Evolutionary conservation across 225 moss, liverwort and hornwort genomes (phyloP).

Genomic region (Straminergon stramineum): DNA sequence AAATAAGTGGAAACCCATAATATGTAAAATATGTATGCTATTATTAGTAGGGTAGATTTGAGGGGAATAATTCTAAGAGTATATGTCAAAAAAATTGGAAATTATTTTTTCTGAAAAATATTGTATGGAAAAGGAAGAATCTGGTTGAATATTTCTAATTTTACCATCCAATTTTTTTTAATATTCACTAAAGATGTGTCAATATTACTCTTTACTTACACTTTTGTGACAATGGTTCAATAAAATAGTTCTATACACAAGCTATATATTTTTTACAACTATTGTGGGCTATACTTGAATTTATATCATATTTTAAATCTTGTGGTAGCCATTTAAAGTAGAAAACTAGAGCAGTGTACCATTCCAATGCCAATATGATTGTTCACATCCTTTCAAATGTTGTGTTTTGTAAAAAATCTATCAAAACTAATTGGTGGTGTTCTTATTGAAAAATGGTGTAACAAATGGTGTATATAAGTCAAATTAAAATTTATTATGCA

Average conservation of each 20-base stretch:
- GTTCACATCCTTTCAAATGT: not conserved
- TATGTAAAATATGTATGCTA: not conserved
- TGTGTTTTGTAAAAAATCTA: not conserved
- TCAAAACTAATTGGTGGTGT: not conserved
- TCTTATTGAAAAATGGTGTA: not conserved
- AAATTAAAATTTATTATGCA: not conserved
- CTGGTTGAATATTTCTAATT: not conserved
- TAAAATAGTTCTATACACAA: not conserved
- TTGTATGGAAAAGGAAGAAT: too few relatives aligned
- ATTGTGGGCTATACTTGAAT: not conserved
- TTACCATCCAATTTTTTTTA: not conserved
- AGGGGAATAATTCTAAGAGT: accelerated
- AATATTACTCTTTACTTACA: not conserved
- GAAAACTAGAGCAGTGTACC: accelerated
- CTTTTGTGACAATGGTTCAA: not conserved
- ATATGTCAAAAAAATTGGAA: not conserved
- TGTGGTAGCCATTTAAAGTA: not conserved
- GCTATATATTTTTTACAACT: not conserved
- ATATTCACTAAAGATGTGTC: not conserved
- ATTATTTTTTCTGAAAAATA: not conserved
- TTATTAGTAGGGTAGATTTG: not conserved
- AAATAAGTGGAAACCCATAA: not conserved
- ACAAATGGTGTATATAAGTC: not conserved
- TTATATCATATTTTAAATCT: not conserved
- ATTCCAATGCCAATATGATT: not conserved